Conservation (phyloP, 2,329 filamentous ascomycete species). For the Ascochyta lentis region DNA sequence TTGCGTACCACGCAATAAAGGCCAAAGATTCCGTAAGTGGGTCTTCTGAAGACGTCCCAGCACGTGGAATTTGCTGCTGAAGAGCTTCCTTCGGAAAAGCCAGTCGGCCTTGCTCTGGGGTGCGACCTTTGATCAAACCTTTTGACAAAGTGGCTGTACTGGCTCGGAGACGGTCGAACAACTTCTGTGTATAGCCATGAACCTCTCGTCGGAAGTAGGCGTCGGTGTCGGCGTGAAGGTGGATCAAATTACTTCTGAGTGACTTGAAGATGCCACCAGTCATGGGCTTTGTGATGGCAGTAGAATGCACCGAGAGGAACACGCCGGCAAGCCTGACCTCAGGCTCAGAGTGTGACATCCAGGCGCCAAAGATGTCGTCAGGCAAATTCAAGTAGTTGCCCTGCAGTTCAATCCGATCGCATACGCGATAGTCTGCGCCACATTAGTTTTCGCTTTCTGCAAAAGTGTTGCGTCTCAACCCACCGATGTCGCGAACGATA, state of each 20-base stretch:
- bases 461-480: constrained; percentile 9
- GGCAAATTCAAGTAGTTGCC: constrained; percentile 59
- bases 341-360: constrained; percentile 47
- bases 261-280: constrained; percentile 66
- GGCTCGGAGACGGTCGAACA: constrained; percentile 72
- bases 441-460: not conserved
- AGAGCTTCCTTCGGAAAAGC: constrained; percentile 26
- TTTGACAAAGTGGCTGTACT: constrained; percentile 44
- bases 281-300: constrained; percentile 76
- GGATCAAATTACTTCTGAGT: constrained; percentile 69
- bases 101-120: constrained; percentile 14
- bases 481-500: constrained; percentile 51
- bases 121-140: constrained; percentile 14
- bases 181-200: constrained; percentile 73
- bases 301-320: constrained; percentile 78
- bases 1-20: constrained; percentile 78
- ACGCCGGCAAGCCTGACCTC: constrained; percentile 78
- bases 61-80: not conserved
- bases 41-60: constrained; percentile 12
- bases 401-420: constrained; percentile 33
- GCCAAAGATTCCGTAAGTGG: constrained; percentile 59
- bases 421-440: constrained; percentile 31
- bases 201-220: constrained; percentile 85
- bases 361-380: constrained; percentile 52
- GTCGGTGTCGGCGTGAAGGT: constrained; percentile 83